Base-by-base conservation (phyloP, 345 rosid species). In the Pseudoturritis turrita region DNA sequence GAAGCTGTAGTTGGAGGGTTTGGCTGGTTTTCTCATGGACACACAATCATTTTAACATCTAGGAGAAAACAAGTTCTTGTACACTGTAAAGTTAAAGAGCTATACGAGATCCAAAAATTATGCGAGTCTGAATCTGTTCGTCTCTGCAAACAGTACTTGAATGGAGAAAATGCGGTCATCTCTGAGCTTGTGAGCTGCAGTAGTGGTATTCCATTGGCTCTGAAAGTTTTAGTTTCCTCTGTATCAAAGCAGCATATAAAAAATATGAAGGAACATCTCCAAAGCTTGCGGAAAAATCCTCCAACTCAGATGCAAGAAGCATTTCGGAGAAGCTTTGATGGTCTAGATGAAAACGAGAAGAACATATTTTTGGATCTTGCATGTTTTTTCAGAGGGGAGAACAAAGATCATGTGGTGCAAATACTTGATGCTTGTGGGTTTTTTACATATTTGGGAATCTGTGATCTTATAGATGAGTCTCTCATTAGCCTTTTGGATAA, bases 281-380 rank as follows among this genome's bases (percentile, higher is more conserved):
- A 41, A 3, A 14, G 14, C 9, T 50, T 74, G 40, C 26, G 55
- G 17, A 21, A 0, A 74, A 31, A 58, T 41, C 73, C 78, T 28
- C 72, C 72, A 0, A 14, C 22, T 2, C 21, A 78, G 62, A 67
- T 81, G 49, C 62, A 59, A 0, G 36, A 75, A 45, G 47, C 68
- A 13, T 66, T 81, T 23, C 45, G 2, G 58, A 78, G 71, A 53
- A 78, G 82, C 22, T 78, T 62, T 75, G 78, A 78, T 62, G 80
- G n/a, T 21, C 75, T 81, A 4, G 61, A 71, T 17, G 61, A 55
- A 10, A 70, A 72, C 9, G 77, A 35, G 13, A 81, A 75, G 51
- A 45, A 67, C 31, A 71, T 78, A 55, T 78, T 78, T 29, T 74
- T 81, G 36, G 79, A 81, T 43, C 37, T 81, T 50, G 79, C 75